These are phyloP conservation scores for Leccinum solheimii DNA, from an alignment of 1,284 basidiomycete genomes.

Conservation along the genomic window DNA sequence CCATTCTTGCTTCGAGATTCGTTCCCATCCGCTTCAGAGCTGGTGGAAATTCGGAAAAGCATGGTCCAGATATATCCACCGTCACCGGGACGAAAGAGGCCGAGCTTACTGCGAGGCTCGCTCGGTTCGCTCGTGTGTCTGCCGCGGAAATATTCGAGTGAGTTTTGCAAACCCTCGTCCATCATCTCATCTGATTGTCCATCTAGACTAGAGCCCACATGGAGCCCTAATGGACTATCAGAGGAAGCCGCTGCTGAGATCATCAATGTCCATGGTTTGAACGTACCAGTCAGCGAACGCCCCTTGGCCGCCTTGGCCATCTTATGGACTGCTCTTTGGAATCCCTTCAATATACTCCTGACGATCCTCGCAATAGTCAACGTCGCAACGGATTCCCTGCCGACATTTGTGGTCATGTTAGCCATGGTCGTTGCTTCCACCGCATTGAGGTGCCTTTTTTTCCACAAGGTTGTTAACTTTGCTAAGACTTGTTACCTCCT, in stretches of 20 bases:
- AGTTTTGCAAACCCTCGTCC: neutral
- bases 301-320: conserved; percentile 30
- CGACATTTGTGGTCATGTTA: conserved; percentile 35
- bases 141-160: conserved; percentile 26
- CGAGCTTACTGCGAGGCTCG: conserved; percentile 24
- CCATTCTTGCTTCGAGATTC: conserved; percentile 24
- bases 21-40: conserved; percentile 27
- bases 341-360: conserved; percentile 33
- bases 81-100: conserved; percentile 21
- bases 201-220: conserved; percentile 30
- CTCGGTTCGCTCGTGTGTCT: conserved; percentile 30
- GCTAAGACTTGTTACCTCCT: neutral
- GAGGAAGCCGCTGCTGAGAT: conserved; percentile 26
- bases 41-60: conserved; percentile 21
- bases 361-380: conserved; percentile 33
- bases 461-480: neutral
- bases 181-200: neutral
- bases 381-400: conserved; percentile 32
- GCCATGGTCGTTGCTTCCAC: conserved; percentile 36
- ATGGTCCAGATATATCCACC: conserved; percentile 32
- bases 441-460: conserved; percentile 22
- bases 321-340: conserved; percentile 34
- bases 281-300: conserved; percentile 31
- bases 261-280: conserved; percentile 25
- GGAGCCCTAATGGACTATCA: conserved; percentile 26